These are phyloP conservation scores for Lecanicillium sp. DNA, from an alignment of 2,329 filamentous ascomycete genomes.

Conservation along the genomic window DNA sequence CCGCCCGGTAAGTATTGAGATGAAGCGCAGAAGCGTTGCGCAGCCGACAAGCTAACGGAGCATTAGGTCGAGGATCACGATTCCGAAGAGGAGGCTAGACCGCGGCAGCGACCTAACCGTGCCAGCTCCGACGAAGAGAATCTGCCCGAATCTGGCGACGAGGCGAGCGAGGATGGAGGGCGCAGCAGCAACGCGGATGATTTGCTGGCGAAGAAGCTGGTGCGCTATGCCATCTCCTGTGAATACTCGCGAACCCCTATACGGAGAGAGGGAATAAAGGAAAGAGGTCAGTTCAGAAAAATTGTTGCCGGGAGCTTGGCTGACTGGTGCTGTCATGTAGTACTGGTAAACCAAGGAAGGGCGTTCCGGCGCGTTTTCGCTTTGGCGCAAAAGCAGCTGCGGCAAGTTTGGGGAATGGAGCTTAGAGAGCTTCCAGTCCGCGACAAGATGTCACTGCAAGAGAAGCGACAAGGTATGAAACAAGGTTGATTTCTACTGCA, in stretches of 20 bases:
- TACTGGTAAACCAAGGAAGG: slow-evolving; percentile 62
- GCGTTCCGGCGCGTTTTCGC: slow-evolving; percentile 73
- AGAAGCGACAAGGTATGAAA: slow-evolving; percentile 61
- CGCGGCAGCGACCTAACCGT: slow-evolving; percentile 22
- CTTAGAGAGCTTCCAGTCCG: slow-evolving; percentile 73
- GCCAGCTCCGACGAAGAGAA: slow-evolving; percentile 22
- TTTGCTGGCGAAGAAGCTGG: slow-evolving; percentile 56
- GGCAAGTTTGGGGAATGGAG: slow-evolving; percentile 80
- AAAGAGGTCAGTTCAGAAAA: slow-evolving; percentile 42
- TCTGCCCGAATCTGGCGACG: slow-evolving; percentile 26
- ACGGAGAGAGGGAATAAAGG: slow-evolving; percentile 52
- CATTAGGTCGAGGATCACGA: slow-evolving; percentile 21
- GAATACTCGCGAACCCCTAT: slow-evolving; percentile 56
- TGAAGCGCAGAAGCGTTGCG: too few species aligned
- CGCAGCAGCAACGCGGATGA: slow-evolving; percentile 34
- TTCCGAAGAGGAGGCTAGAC: slow-evolving; percentile 22
- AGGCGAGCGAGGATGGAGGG: slow-evolving; percentile 23
- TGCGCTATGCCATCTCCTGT: slow-evolving; percentile 60
- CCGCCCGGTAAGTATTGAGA: slow-evolving; percentile 20
- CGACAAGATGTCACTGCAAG: slow-evolving; percentile 74
- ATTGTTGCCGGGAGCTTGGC: neutral
- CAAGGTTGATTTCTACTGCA: neutral
- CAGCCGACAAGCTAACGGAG: slow-evolving; percentile 1
- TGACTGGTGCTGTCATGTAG: slow-evolving; percentile 32
- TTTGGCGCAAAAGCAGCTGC: slow-evolving; percentile 65